These are phyloP conservation scores for Backusella liffmaniae DNA, from an alignment of 192 early-diverging fungal species.

Conservation along the genomic window DNA sequence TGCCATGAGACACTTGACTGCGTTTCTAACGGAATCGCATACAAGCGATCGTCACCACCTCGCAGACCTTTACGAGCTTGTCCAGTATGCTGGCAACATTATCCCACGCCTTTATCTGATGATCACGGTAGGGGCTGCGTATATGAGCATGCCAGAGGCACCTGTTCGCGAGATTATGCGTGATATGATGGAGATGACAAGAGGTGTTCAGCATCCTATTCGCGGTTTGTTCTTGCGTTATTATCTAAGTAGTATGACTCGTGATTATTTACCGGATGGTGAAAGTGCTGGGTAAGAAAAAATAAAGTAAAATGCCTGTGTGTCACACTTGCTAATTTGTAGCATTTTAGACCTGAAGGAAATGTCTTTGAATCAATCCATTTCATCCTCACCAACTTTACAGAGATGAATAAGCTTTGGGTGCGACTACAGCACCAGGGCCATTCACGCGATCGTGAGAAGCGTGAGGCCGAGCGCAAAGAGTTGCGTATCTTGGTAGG, in stretches of 20 bases:
- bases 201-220: slow-evolving; percentile 99
- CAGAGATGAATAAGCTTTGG: slow-evolving; percentile 99
- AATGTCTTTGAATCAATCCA: slow-evolving; percentile 90
- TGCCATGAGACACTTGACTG: slow-evolving; percentile 89
- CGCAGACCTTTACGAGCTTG: slow-evolving; percentile 97
- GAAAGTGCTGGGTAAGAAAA: slow-evolving; percentile 47
- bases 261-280: slow-evolving; percentile 90
- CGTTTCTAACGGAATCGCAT: slow-evolving; percentile 91
- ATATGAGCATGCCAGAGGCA: slow-evolving; percentile 91
- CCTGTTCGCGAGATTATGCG: slow-evolving; percentile 97
- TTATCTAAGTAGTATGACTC: slow-evolving; percentile 92
- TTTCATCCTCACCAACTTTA: slow-evolving; percentile 97
- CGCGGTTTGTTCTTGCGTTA: slow-evolving; percentile 96
- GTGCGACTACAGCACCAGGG: slow-evolving; percentile 98
- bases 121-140: slow-evolving; percentile 97
- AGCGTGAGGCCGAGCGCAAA: slow-evolving; percentile 92
- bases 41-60: slow-evolving; percentile 72
- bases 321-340: too few species aligned
- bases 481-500: slow-evolving; percentile 95
- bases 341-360: slow-evolving; percentile 64
- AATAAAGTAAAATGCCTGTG: too few species aligned
- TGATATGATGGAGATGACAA: slow-evolving; percentile 99
- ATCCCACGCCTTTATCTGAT: slow-evolving; percentile 98
- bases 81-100: slow-evolving; percentile 98
- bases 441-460: slow-evolving; percentile 88